Evolutionary conservation across 306 rosid species (phyloP).

Genomic region (Cucumis hystrix): DNA sequence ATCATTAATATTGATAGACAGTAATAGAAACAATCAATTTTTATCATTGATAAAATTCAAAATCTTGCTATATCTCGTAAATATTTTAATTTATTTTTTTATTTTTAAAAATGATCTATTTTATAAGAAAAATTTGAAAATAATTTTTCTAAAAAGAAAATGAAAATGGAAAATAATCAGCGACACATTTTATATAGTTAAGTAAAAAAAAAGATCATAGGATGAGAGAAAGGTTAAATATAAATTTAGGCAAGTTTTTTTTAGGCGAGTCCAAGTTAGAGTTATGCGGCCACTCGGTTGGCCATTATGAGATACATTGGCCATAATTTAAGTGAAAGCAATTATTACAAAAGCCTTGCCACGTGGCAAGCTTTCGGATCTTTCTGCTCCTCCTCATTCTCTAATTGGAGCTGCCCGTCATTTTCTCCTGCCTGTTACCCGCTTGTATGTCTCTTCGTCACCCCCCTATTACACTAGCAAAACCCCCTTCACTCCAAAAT

Average conservation of each 20-base stretch:
- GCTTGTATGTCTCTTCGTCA: neutral
- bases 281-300: neutral
- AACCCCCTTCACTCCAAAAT: neutral
- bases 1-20: no score
- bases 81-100: no score
- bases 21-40: no score
- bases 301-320: constrained; percentile 1
- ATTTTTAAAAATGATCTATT: no score
- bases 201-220: no score
- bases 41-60: no score
- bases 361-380: neutral
- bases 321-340: neutral
- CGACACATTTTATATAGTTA: neutral
- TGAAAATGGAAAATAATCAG: no score
- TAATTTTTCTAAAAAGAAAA: no score
- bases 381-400: neutral
- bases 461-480: neutral
- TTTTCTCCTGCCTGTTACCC: constrained; percentile 1
- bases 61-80: no score
- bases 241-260: neutral
- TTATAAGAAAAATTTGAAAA: no score
- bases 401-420: neutral
- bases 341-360: neutral
- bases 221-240: no score
- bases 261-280: neutral